Conservation (phyloP, 192 early-diverging fungal species). For the Umbelopsis isabellina region DNA sequence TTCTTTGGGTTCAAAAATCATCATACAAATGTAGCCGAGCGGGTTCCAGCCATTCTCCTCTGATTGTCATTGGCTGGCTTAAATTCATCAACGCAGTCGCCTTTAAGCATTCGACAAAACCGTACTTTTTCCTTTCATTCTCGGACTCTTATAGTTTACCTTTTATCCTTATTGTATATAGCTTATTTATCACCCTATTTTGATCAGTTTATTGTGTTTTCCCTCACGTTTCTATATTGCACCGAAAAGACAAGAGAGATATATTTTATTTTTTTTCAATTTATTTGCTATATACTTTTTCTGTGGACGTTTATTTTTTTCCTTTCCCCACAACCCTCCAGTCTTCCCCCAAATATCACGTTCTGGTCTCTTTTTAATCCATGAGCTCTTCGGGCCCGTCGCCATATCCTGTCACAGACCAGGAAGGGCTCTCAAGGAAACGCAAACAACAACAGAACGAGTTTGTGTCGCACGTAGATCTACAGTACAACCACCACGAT, state of each 20-base stretch:
- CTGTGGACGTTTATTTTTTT: too few relatives aligned
- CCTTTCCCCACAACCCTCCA: neutral
- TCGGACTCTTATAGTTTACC: too few relatives aligned
- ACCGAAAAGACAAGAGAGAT: too few relatives aligned
- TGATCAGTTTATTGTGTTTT: too few relatives aligned
- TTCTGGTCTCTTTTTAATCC: neutral
- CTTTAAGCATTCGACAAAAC: too few relatives aligned
- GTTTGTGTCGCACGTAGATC: constrained; percentile 8
- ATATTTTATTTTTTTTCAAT: too few relatives aligned
- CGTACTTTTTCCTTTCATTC: too few relatives aligned
- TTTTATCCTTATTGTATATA: too few relatives aligned
- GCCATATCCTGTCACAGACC: constrained; percentile 9
- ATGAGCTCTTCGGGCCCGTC: constrained; percentile 17
- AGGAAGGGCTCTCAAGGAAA: constrained; percentile 14
- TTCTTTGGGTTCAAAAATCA: neutral
- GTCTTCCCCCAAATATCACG: neutral
- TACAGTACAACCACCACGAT: constrained; percentile 1
- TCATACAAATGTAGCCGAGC: neutral
- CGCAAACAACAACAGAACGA: constrained; percentile 14
- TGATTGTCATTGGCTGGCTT: constrained; percentile 11
- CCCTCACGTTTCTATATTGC: too few relatives aligned
- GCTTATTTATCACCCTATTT: too few relatives aligned
- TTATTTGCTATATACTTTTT: too few relatives aligned
- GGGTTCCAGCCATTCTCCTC: constrained; percentile 4
- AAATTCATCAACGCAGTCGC: neutral